Evolutionary conservation across 1,284 basidiomycete species (phyloP), one percentile per base, ranked within the genome.

Genomic region (Paramarasmius palmivorus): DNA sequence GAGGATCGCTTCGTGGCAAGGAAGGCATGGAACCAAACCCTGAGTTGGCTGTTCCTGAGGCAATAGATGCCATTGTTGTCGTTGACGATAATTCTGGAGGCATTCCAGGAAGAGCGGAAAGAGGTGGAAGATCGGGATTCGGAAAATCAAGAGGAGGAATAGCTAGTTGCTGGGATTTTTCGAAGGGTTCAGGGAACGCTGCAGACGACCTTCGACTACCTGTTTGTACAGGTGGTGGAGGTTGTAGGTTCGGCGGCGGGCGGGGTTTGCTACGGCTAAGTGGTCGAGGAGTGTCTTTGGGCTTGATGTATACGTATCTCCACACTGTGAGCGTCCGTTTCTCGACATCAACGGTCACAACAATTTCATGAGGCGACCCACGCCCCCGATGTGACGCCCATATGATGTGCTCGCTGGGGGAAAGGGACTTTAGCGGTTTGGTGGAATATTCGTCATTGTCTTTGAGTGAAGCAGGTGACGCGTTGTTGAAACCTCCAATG

Each of bases 271-370:
- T 53, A 10, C 54, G 57, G 22, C 59, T 58, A 25, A 61, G 61
- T 37, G 66, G 68, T 37, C 72, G 64, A 3, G 77, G 82, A 2
- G 72, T 70, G 58, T 80, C 78, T 58, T 78, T 79, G 7, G 78
- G 82, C 54, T 81, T 80, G 57, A 86, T 71, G 59, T 85, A 86
- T 0, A 75, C 77, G 64, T 90, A 91, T 49, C 86, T 77, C 90
- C 89, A 92, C 34, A 91, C 65, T 1, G 83, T 79, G 1, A 90
- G 58, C 41, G 74, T 73, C 8, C 68, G 72, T 47, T 73, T 78
- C 39, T 79, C 76, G 6, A 72, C 64, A 55, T 88, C 75, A 20
- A 86, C 68, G 0, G 86, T 88, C 29, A 87, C 75, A 3, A 83
- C 57, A 14, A 87, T 63, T 38, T 83, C 76, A 36, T 78, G 72